phyloP scores from a whole-genome alignment of 108 stramenopile species.

The Discostella pseudostelligera region DNA sequence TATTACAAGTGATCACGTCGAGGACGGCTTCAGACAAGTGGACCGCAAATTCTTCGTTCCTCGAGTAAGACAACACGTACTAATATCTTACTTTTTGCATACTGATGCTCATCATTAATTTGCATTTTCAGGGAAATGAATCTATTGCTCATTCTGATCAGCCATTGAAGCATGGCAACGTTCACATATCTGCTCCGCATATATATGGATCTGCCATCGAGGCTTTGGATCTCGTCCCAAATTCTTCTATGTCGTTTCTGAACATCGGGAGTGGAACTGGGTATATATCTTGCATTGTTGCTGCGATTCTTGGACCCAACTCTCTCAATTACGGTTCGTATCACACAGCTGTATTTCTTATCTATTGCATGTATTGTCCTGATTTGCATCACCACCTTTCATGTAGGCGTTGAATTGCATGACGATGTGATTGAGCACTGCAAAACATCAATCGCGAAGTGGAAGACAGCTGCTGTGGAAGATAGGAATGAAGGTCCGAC shows the following conservation, averaged over 20 bases:
- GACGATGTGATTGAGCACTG: conserved; percentile 75
- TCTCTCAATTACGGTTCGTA: conserved; percentile 65
- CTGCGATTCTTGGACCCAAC: conserved; percentile 71
- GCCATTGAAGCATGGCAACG: conserved; percentile 74
- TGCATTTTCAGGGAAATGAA: conserved; percentile 35
- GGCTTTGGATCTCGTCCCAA: conserved; percentile 74
- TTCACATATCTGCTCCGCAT: conserved; percentile 93
- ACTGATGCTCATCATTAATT: not conserved
- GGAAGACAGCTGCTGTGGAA: conserved; percentile 52
- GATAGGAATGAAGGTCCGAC: conserved; percentile 19
- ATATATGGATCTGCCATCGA: conserved; percentile 87
- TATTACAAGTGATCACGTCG: conserved; percentile 67
- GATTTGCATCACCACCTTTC: too few relatives aligned
- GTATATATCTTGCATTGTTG: conserved; percentile 81
- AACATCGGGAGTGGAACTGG: conserved; percentile 89
- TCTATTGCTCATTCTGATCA: conserved; percentile 72
- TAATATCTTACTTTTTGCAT: not conserved
- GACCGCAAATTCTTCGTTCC: conserved; percentile 87
- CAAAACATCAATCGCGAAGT: conserved; percentile 56
- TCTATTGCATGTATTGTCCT: too few relatives aligned
- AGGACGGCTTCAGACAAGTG: conserved; percentile 72
- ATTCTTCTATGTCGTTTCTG: conserved; percentile 61
- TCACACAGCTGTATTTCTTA: not conserved
- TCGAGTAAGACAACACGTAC: conserved; percentile 47
- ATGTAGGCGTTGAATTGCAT: conserved; percentile 74